Evolutionary conservation across 2,329 filamentous ascomycete genomes (phyloP).

Genomic region (Beauveria pseudobassiana): DNA sequence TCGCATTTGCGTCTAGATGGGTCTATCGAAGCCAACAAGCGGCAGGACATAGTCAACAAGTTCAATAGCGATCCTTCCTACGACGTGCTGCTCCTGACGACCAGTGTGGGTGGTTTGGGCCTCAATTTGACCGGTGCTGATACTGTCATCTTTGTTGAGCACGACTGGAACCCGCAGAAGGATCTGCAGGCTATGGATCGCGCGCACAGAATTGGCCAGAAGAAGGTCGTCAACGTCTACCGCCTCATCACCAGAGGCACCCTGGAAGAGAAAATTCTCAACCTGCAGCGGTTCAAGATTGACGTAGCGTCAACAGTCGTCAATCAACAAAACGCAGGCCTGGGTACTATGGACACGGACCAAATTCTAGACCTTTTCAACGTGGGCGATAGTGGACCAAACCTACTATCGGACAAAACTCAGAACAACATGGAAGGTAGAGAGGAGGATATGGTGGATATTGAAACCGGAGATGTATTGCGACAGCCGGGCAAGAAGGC

Average conservation of each 20-base stretch:
- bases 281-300: slow-evolving; percentile 97
- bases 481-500: slow-evolving; percentile 96
- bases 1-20: slow-evolving; percentile 94
- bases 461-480: slow-evolving; percentile 83
- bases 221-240: slow-evolving; percentile 99
- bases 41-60: slow-evolving; percentile 96
- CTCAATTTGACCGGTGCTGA: slow-evolving; percentile 95
- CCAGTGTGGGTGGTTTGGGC: slow-evolving; percentile 87
- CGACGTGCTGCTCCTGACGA: slow-evolving; percentile 87
- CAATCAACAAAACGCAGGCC: slow-evolving; percentile 94
- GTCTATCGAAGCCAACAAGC: slow-evolving; percentile 81
- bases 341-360: slow-evolving; percentile 95
- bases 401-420: slow-evolving; percentile 53
- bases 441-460: slow-evolving; percentile 84
- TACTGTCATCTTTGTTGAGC: slow-evolving; percentile 98
- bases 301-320: slow-evolving; percentile 97
- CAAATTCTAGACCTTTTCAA: slow-evolving; percentile 97
- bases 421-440: slow-evolving; percentile 52
- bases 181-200: slow-evolving; percentile 99
- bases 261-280: slow-evolving; percentile 96
- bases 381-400: slow-evolving; percentile 69
- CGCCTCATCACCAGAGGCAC: slow-evolving; percentile 93
- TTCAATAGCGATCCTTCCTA: slow-evolving; percentile 98
- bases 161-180: slow-evolving; percentile 99
- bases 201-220: slow-evolving; percentile 95